Base-by-base conservation (phyloP, 345 rosid genomes). In the Rhizophora mangle region DNA sequence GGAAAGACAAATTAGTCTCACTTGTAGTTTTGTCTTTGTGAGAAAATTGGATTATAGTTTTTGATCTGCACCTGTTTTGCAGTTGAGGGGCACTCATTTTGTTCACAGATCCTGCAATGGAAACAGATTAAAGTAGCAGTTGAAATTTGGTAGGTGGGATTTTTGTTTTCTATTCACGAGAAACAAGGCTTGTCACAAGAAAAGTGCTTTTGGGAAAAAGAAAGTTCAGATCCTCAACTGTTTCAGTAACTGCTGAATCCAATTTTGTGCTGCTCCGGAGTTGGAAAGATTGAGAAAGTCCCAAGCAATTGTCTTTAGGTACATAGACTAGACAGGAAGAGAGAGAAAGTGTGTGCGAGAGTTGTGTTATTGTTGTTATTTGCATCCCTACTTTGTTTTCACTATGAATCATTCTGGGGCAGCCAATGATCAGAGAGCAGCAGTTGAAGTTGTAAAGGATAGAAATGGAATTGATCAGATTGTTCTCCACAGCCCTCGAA, bases 401-500 rank as follows among this genome's bases (percentile, higher is more conserved):
- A 78, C 81, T 7, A 85, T 88, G 92, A 85, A 85, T 66, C 64
- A 75, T 79, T 76, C 87, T 77, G 84, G 75, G 71, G 74, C 77
- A 49, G 63, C 76, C 72, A 10, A 51, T 73, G 85, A 74, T 80
- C 81, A 77, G 76, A 85, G 46, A 78, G 78, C 27, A 22, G 72
- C 67, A 51, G 84, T 83, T 75, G 95, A 89, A 82, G 54, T 90
- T 31, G 49, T 72, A 21, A 91, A 82, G 84, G 97, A 88, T 63
- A 84, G 70, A 70, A 88, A 92, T 70, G 96, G 96, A 70, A 78
- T 83, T 22, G 88, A 76, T 65, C 89, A 85, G 81, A 72, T 92
- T 77, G 63, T 86, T 67, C 96, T 95, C 60, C 88, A 83, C 55
- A 88, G 75, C 78, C 78, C 85, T 67, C 85, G 84, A 24, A 96